Percentiles rank a stretch among this genome's conserved stretches.
These are phyloP conservation scores for Lachancea thermotolerans DNA, from an alignment of 805 yeast species.

Conservation along the genomic window DNA sequence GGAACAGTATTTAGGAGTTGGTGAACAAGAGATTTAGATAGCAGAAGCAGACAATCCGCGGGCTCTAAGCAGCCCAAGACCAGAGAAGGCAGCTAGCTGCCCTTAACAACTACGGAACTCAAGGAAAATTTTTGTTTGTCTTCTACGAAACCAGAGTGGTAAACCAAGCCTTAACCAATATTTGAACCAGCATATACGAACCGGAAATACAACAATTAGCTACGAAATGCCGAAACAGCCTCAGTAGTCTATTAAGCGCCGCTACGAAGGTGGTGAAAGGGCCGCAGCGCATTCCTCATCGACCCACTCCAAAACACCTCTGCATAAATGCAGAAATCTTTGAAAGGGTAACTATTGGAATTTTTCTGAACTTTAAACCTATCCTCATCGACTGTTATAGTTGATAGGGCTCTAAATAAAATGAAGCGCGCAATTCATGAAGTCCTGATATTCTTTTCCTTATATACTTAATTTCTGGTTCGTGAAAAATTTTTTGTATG, in stretches of 20 bases:
- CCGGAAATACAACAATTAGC: neutral
- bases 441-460: neutral
- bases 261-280: conserved; percentile 42
- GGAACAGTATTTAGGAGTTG: no score
- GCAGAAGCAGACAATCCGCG: no score
- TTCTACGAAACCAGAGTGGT: no score
- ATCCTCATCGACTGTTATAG: conserved; percentile 56
- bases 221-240: conserved; percentile 24
- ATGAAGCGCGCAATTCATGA: no score
- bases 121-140: no score
- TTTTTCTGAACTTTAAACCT: conserved; percentile 22
- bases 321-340: conserved; percentile 22
- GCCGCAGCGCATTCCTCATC: conserved; percentile 50
- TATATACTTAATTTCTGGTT: neutral
- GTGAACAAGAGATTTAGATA: no score
- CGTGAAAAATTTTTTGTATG: neutral
- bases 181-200: no score
- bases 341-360: conserved; percentile 33
- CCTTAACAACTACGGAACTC: no score
- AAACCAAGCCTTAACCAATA: no score
- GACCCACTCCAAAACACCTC: conserved; percentile 30
- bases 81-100: no score
- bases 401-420: conserved; percentile 38
- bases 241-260: conserved; percentile 34
- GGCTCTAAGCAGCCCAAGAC: no score